Percentiles rank a stretch among this genome's conserved stretches.
phyloP scores from a whole-genome alignment of 441 rosid species.

The Daphne laureola region DNA sequence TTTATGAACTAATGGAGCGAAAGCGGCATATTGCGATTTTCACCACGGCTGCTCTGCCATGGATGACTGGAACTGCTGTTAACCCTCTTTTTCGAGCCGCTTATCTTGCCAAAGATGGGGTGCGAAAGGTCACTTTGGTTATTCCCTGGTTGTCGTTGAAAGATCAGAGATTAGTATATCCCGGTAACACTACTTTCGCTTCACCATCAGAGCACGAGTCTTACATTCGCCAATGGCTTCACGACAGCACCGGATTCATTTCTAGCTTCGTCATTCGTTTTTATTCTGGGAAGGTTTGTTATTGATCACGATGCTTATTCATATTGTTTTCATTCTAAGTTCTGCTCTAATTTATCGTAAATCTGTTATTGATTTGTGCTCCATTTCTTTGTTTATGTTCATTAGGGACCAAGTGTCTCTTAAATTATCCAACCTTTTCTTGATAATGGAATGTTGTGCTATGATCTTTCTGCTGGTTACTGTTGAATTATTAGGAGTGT shows the following conservation, averaged over 20 bases:
- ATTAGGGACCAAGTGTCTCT: too few relatives aligned
- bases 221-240: constrained; percentile 71
- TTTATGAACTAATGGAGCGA: constrained; percentile 43
- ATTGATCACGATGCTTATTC: not conserved
- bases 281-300: constrained; percentile 74
- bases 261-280: constrained; percentile 48
- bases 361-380: too few relatives aligned
- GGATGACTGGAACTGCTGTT: constrained; percentile 97
- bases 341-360: too few relatives aligned
- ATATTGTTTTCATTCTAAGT: too few relatives aligned
- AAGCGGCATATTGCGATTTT: constrained; percentile 68
- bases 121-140: constrained; percentile 65
- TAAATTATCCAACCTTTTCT: too few relatives aligned
- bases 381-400: too few relatives aligned
- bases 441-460: too few relatives aligned
- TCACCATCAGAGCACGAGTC: constrained; percentile 68
- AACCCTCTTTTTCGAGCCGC: constrained; percentile 96
- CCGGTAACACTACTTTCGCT: constrained; percentile 43
- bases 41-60: constrained; percentile 94
- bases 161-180: constrained; percentile 75
- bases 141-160: constrained; percentile 83
- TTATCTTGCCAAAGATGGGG: constrained; percentile 69
- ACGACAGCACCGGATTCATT: constrained; percentile 55
- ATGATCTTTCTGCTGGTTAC: too few relatives aligned
- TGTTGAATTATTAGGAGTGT: too few relatives aligned